phyloP scores from a whole-genome alignment of 1,284 basidiomycete species.

The Leccinum laetum region DNA sequence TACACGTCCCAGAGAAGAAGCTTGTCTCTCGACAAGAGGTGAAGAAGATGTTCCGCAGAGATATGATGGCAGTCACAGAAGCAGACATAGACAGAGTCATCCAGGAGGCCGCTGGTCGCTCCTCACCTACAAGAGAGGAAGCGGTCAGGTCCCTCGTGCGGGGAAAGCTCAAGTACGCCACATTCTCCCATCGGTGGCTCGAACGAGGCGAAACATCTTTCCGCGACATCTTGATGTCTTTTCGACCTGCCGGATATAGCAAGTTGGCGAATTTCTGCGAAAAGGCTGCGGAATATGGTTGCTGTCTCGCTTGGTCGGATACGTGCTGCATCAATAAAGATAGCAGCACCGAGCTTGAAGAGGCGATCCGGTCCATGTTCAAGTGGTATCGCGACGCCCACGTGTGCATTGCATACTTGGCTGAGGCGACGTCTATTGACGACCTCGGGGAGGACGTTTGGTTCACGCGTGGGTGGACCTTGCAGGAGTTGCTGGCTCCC shows the following conservation, averaged over 20 bases:
- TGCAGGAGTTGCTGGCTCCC: slow-evolving; percentile 30
- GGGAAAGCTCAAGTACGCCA: slow-evolving; percentile 51
- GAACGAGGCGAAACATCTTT: slow-evolving; percentile 59
- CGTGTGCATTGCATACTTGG: slow-evolving; percentile 33
- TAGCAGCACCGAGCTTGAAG: slow-evolving; percentile 32
- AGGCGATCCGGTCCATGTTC: slow-evolving; percentile 34
- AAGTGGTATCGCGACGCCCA: slow-evolving; percentile 33
- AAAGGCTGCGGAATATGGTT: slow-evolving; percentile 28
- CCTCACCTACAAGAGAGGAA: slow-evolving; percentile 40
- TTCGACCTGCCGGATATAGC: slow-evolving; percentile 27
- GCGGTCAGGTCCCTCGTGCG: slow-evolving; percentile 37
- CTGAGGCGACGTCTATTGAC: slow-evolving; percentile 29
- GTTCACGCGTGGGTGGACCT: slow-evolving; percentile 34
- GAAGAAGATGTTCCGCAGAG: slow-evolving; percentile 29
- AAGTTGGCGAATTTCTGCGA: slow-evolving; percentile 28
- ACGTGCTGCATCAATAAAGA: slow-evolving; percentile 31
- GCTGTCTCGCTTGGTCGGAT: slow-evolving; percentile 32
- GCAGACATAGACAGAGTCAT: slow-evolving; percentile 21
- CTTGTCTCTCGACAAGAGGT: slow-evolving; percentile 33
- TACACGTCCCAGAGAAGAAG: slow-evolving; percentile 27
- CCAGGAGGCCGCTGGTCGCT: slow-evolving; percentile 38
- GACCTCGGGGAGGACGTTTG: slow-evolving; percentile 31
- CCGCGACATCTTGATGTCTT: slow-evolving; percentile 41
- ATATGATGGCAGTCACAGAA: slow-evolving; percentile 27
- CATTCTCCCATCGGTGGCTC: slow-evolving; percentile 63